Base-by-base conservation (phyloP, 2,329 filamentous ascomycete species). In the Beauveria brongniartii region DNA sequence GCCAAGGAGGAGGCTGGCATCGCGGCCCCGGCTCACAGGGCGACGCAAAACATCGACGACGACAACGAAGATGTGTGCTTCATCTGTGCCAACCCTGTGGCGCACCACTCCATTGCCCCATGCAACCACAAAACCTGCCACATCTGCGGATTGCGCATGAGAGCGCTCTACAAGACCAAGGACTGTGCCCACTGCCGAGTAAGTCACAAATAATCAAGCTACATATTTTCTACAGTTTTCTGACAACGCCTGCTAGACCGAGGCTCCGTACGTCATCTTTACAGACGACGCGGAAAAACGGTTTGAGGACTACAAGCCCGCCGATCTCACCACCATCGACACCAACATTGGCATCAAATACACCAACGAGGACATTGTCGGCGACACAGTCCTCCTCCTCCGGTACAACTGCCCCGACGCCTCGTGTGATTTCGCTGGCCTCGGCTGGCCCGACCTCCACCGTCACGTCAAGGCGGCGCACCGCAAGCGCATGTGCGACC, bases 101-200 rank as follows among this genome's bases (percentile, higher is more conserved):
- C 89, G 54, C 92, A 97, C 77, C 87, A 91, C 68, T 89, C 92
- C 10, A 86, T 99, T 65, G 87, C 92, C 37, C 93, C 94, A 22
- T 99, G 94, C 76, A 97, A 97, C 74, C 94, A 99, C 76, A 84
- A 90, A 61, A 97, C 93, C 54, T 99, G 94, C 72, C 94, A 99
- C 76, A 96, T 97, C 65, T 99, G 94, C 74, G 88, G 92, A 10
- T 77, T 99, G 67, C 85, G 94, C 63, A 85, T 97, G 84, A 85
- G 94, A 67, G 94, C 93, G 1, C 78, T 99, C 50, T 99, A 97
- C 77, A 97, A 97, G 79, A 95, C 87, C 63, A 96, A 96, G 74
- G 90, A 92, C 65, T 99, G 94, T 75, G 90, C 92, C n/a, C 92
- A 97, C 74, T 99, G 94, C 72, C 82, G 94, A 70, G 90, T 92